Percentiles rank a stretch among this genome's conserved stretches.
These are phyloP conservation scores for Boletus subcaerulescens DNA, from an alignment of 768 basidiomycete species.

Conservation along the genomic window DNA sequence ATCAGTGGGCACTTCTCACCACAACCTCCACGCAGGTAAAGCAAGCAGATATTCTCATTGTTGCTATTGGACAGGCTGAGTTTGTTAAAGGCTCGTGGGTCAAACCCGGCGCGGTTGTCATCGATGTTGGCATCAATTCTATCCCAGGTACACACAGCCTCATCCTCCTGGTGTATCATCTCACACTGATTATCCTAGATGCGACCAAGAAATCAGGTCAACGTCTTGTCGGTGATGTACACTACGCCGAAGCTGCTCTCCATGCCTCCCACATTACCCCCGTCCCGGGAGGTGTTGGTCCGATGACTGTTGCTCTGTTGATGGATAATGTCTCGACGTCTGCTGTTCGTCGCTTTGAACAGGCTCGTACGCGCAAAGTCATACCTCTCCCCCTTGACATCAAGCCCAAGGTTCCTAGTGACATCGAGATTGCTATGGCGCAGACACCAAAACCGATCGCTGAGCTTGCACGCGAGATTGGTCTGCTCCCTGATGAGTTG, in stretches of 20 bases:
- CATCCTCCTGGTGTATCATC: background rate
- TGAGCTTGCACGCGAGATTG: conserved; percentile 84
- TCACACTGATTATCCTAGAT: conserved; percentile 44
- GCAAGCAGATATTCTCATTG: conserved; percentile 88
- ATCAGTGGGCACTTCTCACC: conserved; percentile 6
- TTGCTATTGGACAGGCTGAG: conserved; percentile 92
- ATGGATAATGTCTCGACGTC: conserved; percentile 92
- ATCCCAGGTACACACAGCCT: conserved; percentile 61
- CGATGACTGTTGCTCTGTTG: conserved; percentile 99
- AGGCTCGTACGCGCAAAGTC: conserved; percentile 61
- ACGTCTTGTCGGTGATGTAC: conserved; percentile 94
- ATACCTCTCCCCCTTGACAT: conserved; percentile 78
- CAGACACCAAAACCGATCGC: conserved; percentile 90
- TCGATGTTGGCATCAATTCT: conserved; percentile 98
- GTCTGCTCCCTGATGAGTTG: conserved; percentile 79
- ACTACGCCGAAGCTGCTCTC: conserved; percentile 70
- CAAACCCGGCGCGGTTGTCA: conserved; percentile 91
- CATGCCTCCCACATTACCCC: conserved; percentile 93
- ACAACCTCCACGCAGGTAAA: conserved; percentile 52
- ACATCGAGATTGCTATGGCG: conserved; percentile 94
- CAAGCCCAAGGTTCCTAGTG: conserved; percentile 85
- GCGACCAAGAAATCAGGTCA: conserved; percentile 91
- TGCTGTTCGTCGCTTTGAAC: conserved; percentile 78
- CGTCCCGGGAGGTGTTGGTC: conserved; percentile 97
- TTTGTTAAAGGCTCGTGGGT: conserved; percentile 93